Evolutionary conservation across 1,284 basidiomycete genomes (phyloP), one percentile per base, ranked within the genome.

Genomic region (Neotropicomus parvogracilis): DNA sequence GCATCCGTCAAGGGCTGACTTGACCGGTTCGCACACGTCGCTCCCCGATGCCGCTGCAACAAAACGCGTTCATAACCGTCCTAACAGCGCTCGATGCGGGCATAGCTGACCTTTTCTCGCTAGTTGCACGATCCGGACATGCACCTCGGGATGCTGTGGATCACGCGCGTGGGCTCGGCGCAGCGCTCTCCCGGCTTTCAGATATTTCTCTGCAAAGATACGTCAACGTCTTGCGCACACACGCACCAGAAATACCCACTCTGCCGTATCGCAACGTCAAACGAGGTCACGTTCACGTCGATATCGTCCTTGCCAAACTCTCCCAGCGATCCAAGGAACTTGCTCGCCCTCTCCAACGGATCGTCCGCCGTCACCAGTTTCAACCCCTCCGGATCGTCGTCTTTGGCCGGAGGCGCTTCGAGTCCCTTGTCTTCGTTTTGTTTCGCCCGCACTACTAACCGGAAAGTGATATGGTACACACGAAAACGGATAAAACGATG

Each of bases 371-470:
- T 70, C 29, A 94, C 66, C 3, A 92, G 70, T 59, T 88, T 86
- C 44, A 78, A 61, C 21, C 94, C 94, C 19, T 86, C 82, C 0
- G 90, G 89, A 65, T 97, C 94, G 1, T 91, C 84, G 59, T 97
- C 93, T 62, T 81, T 86, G 9, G 74, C 59, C 1, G 76, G 62
- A 4, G 70, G 68, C 1, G 73, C 72, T 29, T 89, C 81, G 19
- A 86, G 78, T 37, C 91, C 91, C 68, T 89, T 92, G 60, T 90
- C 87, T 51, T 85, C 81, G 44, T 78, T 78, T 2, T 76, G 59
- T 14, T 75, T 64, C 41, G 68, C 53, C 24, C 55, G 60, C 40
- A 54, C 57, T 58, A 45, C 19, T 39, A 57, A 63, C 35, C 55
- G 45, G 31, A 33, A 42, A 34, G 47, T 50, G 54, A 60, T 46